Evolutionary conservation across 2,329 filamentous ascomycete species (phyloP), one percentile per base, ranked within the genome.

Genomic region (Massarina eburnea): DNA sequence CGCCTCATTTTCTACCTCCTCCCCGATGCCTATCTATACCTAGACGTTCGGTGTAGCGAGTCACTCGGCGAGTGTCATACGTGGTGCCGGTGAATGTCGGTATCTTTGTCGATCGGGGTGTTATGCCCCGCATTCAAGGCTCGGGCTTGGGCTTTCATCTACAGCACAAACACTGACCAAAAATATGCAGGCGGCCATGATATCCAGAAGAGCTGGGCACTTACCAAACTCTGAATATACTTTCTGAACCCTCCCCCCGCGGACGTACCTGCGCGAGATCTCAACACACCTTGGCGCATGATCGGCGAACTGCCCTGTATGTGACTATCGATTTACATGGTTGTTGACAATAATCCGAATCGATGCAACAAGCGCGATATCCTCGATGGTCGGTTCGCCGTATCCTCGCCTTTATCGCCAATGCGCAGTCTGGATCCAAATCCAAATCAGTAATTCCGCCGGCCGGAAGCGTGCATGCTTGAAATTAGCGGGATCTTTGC

Each of bases 31-130:
- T 40, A 27, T 12, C 35, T 38, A 22, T 27, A 45, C 39, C 30
- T 35, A 29, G 22, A 15, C 26, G 40, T 42, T 27, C 41, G 20
- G 39, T 36, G 49, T 40, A 37, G 39, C 46, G 51, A 61, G 43
- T 56, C 52, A 30, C 45, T 40, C 20, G n/a, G 43, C 34, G 41
- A 43, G 34, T 55, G 41, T 53, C 55, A 49, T 50, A 26, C 15
- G 5, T 35, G 39, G 19, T 39, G 26, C 48, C 55, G 58, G 57
- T 50, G 55, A 58, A 56, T 46, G 41, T 56, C 57, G 57, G 56
- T 48, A 56, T 52, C 46, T 59, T 39, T 20, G 45, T 41, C 40
- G 42, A 40, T 45, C 34, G 15, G 21, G n/a, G 17, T 20, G 32
- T 20, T 8, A 8, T 39, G 18, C 41, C 41, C 33, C 41, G 34